These are phyloP conservation scores for Starmerella roubikii DNA, from an alignment of 805 yeast genomes.

Conservation along the genomic window DNA sequence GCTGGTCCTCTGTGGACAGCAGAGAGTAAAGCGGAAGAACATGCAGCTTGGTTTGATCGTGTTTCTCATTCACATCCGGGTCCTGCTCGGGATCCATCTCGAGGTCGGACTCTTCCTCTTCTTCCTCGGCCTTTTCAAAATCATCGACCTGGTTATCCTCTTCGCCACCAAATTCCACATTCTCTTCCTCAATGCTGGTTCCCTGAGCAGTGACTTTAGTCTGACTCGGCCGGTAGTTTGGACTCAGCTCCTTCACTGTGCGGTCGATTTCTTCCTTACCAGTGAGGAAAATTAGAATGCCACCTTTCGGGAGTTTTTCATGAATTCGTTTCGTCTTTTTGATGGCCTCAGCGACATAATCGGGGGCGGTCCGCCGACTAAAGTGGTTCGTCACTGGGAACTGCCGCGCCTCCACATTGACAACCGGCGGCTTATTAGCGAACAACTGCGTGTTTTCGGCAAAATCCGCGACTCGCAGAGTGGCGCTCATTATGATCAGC, in stretches of 20 bases:
- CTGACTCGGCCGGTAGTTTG: conserved; percentile 38
- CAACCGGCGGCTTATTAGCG: conserved; percentile 62
- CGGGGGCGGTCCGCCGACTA: conserved; percentile 59
- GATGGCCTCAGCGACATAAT: conserved; percentile 78
- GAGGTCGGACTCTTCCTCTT: conserved; percentile 33
- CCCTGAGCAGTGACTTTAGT: conserved; percentile 39
- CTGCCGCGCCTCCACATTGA: conserved; percentile 85
- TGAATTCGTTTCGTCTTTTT: conserved; percentile 80
- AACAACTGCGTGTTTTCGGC: conserved; percentile 68
- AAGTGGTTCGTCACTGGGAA: conserved; percentile 88
- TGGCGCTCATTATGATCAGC: conserved; percentile 91
- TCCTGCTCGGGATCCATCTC: conserved; percentile 36
- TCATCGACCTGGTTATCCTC: conserved; percentile 33
- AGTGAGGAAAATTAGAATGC: conserved; percentile 78
- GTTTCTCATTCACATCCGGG: conserved; percentile 39
- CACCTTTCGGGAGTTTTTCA: conserved; percentile 77
- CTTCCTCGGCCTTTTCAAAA: conserved; percentile 26
- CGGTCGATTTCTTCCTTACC: conserved; percentile 85
- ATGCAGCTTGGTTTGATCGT: conserved; percentile 53
- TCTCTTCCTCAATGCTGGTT: conserved; percentile 75
- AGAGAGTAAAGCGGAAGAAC: conserved; percentile 87
- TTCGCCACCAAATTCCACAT: conserved; percentile 42
- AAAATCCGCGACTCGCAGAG: conserved; percentile 84
- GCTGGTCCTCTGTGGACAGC: conserved; percentile 86
- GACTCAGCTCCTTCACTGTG: conserved; percentile 53